Conservation (phyloP, 352 stramenopile species). For the Phytopythium delawarense region DNA sequence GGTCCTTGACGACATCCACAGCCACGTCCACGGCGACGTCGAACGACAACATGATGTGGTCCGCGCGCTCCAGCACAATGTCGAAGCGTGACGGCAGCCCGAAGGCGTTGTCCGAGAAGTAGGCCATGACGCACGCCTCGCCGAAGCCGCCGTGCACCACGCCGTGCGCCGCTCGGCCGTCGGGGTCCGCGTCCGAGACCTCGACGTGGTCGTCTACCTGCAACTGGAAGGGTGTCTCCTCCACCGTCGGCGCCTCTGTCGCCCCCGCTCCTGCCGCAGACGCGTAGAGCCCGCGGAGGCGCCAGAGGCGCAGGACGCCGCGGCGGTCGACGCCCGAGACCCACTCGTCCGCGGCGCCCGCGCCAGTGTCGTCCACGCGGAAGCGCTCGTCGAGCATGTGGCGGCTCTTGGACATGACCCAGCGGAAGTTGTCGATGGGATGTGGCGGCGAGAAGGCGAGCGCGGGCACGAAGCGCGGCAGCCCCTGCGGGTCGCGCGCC, state of each 20-base stretch:
- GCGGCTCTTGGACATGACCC: constrained; percentile 76
- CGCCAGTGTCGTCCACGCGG: constrained; percentile 31
- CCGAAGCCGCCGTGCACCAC: constrained; percentile 23
- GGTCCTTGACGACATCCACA: background rate
- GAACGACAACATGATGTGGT: constrained; percentile 78
- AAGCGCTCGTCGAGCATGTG: constrained; percentile 83
- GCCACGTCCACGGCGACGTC: constrained; percentile 38
- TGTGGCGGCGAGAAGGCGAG: constrained; percentile 51
- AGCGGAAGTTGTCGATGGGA: constrained; percentile 63
- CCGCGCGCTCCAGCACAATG: constrained; percentile 67
- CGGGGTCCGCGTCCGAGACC: background rate
- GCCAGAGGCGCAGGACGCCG: constrained; percentile 69
- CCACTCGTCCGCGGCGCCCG: constrained; percentile 62
- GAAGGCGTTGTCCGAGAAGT: constrained; percentile 74
- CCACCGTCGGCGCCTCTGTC: constrained; percentile 17
- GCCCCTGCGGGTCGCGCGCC: background rate
- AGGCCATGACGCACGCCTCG: constrained; percentile 74
- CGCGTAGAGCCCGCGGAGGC: constrained; percentile 30
- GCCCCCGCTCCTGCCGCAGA: too few relatives aligned
- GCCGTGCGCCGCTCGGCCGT: background rate
- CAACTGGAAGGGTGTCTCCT: constrained; percentile 62
- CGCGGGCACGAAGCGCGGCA: constrained; percentile 23
- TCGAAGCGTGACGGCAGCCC: constrained; percentile 67
- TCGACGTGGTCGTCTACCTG: constrained; percentile 42
- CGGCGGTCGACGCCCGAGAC: constrained; percentile 62